A percentile compares a stretch with the other conserved stretches of the same genome.
phyloP scores from a whole-genome alignment of 2,329 filamentous ascomycete genomes.

The Epichloe sibirici region DNA sequence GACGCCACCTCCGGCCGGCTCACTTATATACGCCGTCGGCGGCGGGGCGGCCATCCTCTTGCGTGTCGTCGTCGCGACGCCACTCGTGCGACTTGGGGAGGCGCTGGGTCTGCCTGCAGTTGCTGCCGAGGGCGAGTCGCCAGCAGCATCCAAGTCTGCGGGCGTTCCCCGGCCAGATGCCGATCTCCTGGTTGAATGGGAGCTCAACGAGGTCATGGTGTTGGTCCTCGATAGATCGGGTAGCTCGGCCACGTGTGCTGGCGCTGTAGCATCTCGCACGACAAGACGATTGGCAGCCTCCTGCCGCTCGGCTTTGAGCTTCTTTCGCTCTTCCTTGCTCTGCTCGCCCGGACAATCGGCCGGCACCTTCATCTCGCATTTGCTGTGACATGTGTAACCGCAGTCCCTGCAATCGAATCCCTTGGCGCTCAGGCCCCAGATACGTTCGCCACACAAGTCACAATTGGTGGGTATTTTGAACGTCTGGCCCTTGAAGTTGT shows the following conservation, averaged over 20 bases:
- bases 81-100: conserved; percentile 14
- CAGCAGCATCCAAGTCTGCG: conserved; percentile 33
- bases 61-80: conserved; percentile 23
- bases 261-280: conserved; percentile 29
- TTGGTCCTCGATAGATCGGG: conserved; percentile 65
- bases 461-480: conserved; percentile 99
- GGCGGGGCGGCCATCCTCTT: conserved; percentile 79
- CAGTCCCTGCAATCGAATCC: conserved; percentile 94
- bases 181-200: conserved; percentile 61
- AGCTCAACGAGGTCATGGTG: conserved; percentile 83
- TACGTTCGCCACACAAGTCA: conserved; percentile 88
- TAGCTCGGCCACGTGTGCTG: conserved; percentile 43
- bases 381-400: conserved; percentile 95
- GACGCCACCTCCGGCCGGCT: conserved; percentile 41
- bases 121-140: conserved; percentile 11
- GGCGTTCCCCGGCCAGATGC: conserved; percentile 36
- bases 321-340: conserved; percentile 90
- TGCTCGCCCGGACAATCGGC: conserved; percentile 91
- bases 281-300: conserved; percentile 55
- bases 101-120: conserved; percentile 15
- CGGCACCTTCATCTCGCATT: conserved; percentile 98
- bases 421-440: conserved; percentile 95
- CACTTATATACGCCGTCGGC: conserved; percentile 65
- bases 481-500: conserved; percentile 97
- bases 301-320: conserved; percentile 77